Conservation (phyloP, 1,284 basidiomycete species). For the Ceratobasidium sp. region DNA sequence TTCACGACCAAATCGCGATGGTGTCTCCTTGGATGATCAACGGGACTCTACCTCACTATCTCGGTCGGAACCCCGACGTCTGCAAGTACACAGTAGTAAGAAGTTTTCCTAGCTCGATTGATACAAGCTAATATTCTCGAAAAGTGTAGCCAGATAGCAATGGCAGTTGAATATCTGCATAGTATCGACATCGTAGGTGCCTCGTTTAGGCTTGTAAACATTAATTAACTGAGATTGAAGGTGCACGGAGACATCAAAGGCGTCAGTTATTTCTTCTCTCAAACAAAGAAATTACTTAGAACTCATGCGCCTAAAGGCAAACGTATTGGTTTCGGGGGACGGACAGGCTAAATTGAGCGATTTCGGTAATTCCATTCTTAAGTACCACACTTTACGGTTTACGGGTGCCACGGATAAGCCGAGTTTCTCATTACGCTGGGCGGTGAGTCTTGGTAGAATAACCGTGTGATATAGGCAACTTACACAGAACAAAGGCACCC, state of each 20-base stretch:
- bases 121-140: no score
- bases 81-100: neutral
- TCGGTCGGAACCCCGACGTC: neutral
- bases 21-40: slow-evolving; percentile 1
- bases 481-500: neutral
- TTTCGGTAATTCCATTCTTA: slow-evolving; percentile 19
- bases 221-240: no score
- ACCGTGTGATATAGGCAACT: neutral
- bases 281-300: no score
- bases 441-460: neutral
- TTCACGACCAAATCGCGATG: slow-evolving; percentile 6
- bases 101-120: no score
- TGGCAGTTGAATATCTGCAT: no score
- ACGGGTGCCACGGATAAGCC: neutral
- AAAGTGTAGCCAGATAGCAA: no score
- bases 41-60: neutral
- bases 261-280: neutral
- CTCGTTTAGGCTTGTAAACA: no score
- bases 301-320: neutral
- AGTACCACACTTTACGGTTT: neutral
- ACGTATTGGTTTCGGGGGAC: slow-evolving; percentile 2
- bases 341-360: slow-evolving; percentile 10
- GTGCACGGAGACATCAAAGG: no score
- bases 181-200: no score
- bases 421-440: slow-evolving; percentile 14